Percentiles rank a stretch among this genome's conserved stretches.
Evolutionary conservation across 2,329 filamentous ascomycete genomes (phyloP).

Genomic region (Diaporthe longicolla): DNA sequence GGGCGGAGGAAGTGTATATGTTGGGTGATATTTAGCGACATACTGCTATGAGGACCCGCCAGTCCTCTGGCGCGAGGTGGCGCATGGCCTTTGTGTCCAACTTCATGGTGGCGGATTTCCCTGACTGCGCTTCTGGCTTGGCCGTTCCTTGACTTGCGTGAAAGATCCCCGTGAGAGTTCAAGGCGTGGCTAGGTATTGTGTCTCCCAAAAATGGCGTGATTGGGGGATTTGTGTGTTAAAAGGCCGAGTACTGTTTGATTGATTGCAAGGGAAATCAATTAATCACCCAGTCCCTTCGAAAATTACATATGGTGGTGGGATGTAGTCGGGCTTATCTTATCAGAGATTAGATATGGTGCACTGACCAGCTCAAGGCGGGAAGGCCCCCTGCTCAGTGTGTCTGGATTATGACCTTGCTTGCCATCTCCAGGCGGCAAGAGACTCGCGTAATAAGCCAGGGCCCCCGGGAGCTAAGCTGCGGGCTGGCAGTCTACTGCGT

Average conservation of each 20-base stretch:
- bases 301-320: slow-evolving; percentile 38
- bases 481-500: slow-evolving; percentile 35
- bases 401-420: slow-evolving; percentile 38
- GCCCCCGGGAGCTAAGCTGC: slow-evolving; percentile 42
- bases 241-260: background rate
- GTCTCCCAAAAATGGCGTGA: no score
- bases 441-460: slow-evolving; percentile 52
- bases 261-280: background rate
- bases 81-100: slow-evolving; percentile 94
- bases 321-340: slow-evolving; percentile 40
- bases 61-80: slow-evolving; percentile 93
- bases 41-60: slow-evolving; percentile 94
- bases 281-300: slow-evolving; percentile 6
- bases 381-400: slow-evolving; percentile 28
- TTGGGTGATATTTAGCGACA: slow-evolving; percentile 48
- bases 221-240: background rate
- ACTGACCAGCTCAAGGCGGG: slow-evolving; percentile 24
- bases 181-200: no score
- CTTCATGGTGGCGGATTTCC: slow-evolving; percentile 75
- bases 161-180: no score
- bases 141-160: background rate
- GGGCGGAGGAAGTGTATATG: slow-evolving; percentile 40
- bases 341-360: slow-evolving; percentile 40
- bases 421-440: slow-evolving; percentile 53
- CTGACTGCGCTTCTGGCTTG: background rate